Evolutionary conservation across 208 protist genomes (phyloP).

Genomic region (Trypanosoma brucei): DNA sequence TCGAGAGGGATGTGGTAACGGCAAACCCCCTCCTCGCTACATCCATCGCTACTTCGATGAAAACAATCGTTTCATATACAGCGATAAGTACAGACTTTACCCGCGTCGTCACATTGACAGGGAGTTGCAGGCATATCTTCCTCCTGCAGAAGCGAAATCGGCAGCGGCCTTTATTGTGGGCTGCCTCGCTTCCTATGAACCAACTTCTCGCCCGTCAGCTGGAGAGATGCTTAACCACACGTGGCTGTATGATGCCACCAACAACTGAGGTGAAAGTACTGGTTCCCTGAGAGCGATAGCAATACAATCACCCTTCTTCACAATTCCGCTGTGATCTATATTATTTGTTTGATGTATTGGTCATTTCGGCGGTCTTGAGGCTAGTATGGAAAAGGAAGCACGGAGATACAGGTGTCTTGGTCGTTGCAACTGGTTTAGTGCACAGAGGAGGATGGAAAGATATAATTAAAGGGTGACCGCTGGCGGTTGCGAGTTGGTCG

Average conservation of each 20-base stretch:
- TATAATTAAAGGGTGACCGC: too few relatives aligned
- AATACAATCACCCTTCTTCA: too few relatives aligned
- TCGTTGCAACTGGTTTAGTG: too few relatives aligned
- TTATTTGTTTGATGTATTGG: too few relatives aligned
- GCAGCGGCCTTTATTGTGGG: slow-evolving; percentile 60
- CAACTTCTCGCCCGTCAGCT: slow-evolving; percentile 47
- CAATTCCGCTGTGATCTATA: too few relatives aligned
- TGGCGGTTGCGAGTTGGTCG: too few relatives aligned
- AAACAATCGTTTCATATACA: slow-evolving; percentile 52
- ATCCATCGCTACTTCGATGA: slow-evolving; percentile 61
- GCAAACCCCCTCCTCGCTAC: slow-evolving; percentile 41
- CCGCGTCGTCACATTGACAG: slow-evolving; percentile 37
- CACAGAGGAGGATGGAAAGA: too few relatives aligned
- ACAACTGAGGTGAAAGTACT: neutral
- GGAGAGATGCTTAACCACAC: slow-evolving; percentile 44
- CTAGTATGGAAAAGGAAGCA: too few relatives aligned
- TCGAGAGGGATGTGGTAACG: slow-evolving; percentile 4
- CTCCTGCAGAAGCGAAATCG: slow-evolving; percentile 23
- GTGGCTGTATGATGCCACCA: slow-evolving; percentile 35
- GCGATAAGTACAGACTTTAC: slow-evolving; percentile 39
- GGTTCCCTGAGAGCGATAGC: too few relatives aligned
- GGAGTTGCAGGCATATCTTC: slow-evolving; percentile 51
- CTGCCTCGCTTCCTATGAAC: slow-evolving; percentile 61
- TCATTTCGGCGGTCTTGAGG: too few relatives aligned
- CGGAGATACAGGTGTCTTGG: too few relatives aligned